Evolutionary conservation across 179 eudicot species (phyloP).

Genomic region (Nepenthes alata): DNA sequence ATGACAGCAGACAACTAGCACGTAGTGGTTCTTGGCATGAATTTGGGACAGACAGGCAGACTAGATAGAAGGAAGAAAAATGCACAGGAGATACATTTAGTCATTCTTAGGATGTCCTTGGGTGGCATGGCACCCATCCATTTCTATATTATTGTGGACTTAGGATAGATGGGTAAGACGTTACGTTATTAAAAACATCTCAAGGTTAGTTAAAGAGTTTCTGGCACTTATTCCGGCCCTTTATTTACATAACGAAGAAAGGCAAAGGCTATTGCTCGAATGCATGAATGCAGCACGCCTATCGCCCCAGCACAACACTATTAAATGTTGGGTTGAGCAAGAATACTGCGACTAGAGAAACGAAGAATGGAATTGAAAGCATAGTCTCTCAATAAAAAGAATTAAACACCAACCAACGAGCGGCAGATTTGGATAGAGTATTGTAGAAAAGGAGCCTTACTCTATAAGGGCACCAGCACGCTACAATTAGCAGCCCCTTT

Average conservation of each 20-base stretch:
- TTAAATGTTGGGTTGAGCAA: slow-evolving; percentile 1
- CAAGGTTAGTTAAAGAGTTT: neutral
- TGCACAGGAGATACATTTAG: too few relatives aligned
- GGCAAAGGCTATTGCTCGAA: slow-evolving; percentile 8
- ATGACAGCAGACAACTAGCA: too few relatives aligned
- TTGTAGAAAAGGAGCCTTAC: neutral
- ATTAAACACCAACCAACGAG: slow-evolving; percentile 3
- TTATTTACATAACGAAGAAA: slow-evolving; percentile 4
- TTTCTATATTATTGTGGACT: too few relatives aligned
- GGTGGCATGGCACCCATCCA: too few relatives aligned
- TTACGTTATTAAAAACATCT: too few relatives aligned
- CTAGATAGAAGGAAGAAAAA: too few relatives aligned
- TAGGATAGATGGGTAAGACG: too few relatives aligned
- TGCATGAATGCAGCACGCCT: slow-evolving; percentile 4
- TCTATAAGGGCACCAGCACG: neutral
- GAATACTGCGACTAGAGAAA: neutral
- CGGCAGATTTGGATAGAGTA: slow-evolving; percentile 1
- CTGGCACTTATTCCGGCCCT: slow-evolving; percentile 3
- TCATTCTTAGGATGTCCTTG: too few relatives aligned
- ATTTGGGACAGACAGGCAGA: too few relatives aligned
- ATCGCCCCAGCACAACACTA: slow-evolving; percentile 2
- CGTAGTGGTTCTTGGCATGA: too few relatives aligned
- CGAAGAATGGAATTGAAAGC: slow-evolving; percentile 2
- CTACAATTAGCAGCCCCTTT: too few relatives aligned
- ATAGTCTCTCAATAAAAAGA: slow-evolving; percentile 4